Conservation (phyloP, 208 protist genomes). For the Trypanosoma avium region DNA sequence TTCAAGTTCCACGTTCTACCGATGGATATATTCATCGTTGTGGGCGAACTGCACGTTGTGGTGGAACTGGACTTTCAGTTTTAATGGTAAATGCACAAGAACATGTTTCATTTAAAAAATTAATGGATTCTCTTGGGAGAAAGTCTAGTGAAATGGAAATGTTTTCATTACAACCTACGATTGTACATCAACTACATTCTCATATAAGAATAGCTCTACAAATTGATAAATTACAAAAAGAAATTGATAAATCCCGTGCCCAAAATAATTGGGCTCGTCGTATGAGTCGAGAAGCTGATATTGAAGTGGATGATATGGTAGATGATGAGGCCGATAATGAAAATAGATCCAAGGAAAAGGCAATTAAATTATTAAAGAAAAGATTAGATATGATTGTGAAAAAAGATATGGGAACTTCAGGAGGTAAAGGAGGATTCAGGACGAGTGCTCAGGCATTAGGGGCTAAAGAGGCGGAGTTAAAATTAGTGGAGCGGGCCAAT, state of each 20-base stretch:
- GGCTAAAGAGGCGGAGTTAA: slow-evolving; percentile 72
- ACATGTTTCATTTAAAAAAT: slow-evolving; percentile 80
- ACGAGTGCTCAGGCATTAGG: slow-evolving; percentile 70
- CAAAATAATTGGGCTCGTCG: slow-evolving; percentile 71
- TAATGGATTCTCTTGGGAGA: slow-evolving; percentile 75
- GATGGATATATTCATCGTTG: slow-evolving; percentile 97
- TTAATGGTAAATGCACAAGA: slow-evolving; percentile 89
- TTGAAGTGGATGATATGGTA: slow-evolving; percentile 84
- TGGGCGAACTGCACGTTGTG: slow-evolving; percentile 95
- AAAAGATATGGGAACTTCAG: slow-evolving; percentile 72
- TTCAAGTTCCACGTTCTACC: slow-evolving; percentile 93
- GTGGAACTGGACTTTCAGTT: slow-evolving; percentile 76
- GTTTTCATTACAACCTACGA: slow-evolving; percentile 77
- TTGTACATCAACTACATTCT: slow-evolving; percentile 78
- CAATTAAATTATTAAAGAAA: slow-evolving; percentile 72
- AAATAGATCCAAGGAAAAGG: slow-evolving; percentile 71
- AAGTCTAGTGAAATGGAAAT: slow-evolving; percentile 62
- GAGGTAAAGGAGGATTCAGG: slow-evolving; percentile 85
- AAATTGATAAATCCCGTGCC: slow-evolving; percentile 76
- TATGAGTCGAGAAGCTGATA: slow-evolving; percentile 71
- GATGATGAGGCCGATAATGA: slow-evolving; percentile 70
- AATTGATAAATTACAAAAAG: slow-evolving; percentile 88
- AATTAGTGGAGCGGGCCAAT: slow-evolving; percentile 55
- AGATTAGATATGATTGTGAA: slow-evolving; percentile 51
- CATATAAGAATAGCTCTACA: slow-evolving; percentile 77